Evolutionary conservation across 164 flowering plant genomes (phyloP).

Genomic region (Protea cynaroides): DNA sequence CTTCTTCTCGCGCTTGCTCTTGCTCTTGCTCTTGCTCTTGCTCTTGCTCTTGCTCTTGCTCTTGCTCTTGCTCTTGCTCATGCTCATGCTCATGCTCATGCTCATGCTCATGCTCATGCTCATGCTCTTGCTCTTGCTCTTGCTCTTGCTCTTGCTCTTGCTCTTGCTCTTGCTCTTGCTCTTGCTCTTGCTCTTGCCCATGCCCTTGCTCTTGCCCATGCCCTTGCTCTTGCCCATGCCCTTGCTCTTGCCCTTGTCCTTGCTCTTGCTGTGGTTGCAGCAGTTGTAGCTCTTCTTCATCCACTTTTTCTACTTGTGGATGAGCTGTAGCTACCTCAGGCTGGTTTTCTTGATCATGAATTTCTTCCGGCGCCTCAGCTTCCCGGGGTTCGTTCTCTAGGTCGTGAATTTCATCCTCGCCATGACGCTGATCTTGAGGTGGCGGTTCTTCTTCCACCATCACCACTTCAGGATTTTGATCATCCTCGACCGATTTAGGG

Average conservation of each 20-base stretch:
- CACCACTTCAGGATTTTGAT: background rate
- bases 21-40: background rate
- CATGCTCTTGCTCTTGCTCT: slow-evolving; percentile 19
- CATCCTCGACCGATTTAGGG: background rate
- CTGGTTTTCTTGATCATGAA: background rate
- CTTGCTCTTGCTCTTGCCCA: background rate
- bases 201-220: slow-evolving; percentile 16
- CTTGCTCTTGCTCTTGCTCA: background rate
- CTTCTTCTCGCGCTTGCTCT: background rate
- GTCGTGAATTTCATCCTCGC: background rate
- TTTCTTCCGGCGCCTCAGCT: background rate
- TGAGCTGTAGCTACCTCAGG: too few species aligned
- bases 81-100: too few species aligned
- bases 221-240: background rate
- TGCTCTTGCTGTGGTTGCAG: background rate
- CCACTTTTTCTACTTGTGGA: too few species aligned
- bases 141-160: slow-evolving; percentile 7
- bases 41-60: background rate
- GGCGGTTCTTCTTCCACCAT: background rate
- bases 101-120: too few species aligned
- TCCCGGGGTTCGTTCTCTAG: background rate
- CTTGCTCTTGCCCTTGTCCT: background rate
- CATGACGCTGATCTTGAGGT: background rate
- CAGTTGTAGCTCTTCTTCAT: too few species aligned
- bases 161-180: slow-evolving; percentile 1